Evolutionary conservation across 2,329 filamentous ascomycete genomes (phyloP).

Genomic region (Aureobasidium melanogenum): DNA sequence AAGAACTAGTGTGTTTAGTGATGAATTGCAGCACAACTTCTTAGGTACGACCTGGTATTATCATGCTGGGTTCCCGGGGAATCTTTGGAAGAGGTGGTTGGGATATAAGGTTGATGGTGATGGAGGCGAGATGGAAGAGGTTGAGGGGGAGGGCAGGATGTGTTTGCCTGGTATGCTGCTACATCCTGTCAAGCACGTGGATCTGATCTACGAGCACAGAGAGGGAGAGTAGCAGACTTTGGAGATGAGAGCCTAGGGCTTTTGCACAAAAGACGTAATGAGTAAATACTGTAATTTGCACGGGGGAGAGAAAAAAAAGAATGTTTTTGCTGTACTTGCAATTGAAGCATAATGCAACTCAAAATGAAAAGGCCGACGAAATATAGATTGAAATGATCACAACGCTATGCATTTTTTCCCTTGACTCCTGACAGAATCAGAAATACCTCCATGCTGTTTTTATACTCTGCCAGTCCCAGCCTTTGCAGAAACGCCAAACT

Average conservation of each 20-base stretch:
- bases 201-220: constrained; percentile 36
- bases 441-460: background rate
- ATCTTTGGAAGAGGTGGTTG: constrained; percentile 49
- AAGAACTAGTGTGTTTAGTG: constrained; percentile 39
- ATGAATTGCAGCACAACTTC: constrained; percentile 47
- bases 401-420: background rate
- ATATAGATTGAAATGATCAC: background rate
- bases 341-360: background rate
- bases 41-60: constrained; percentile 46
- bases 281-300: background rate
- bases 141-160: constrained; percentile 39
- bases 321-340: no score
- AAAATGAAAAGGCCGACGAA: no score
- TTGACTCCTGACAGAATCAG: background rate
- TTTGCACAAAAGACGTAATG: background rate
- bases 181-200: constrained; percentile 43
- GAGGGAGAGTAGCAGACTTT: constrained; percentile 14
- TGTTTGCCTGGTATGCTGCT: constrained; percentile 40
- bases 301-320: no score
- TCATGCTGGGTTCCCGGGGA: constrained; percentile 42
- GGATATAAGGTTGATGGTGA: constrained; percentile 45
- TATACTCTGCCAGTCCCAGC: background rate
- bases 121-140: constrained; percentile 37
- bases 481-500: background rate
- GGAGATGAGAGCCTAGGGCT: background rate